Evolutionary conservation across 805 yeast species (phyloP).

Genomic region (Sugiyamaella floridensis): DNA sequence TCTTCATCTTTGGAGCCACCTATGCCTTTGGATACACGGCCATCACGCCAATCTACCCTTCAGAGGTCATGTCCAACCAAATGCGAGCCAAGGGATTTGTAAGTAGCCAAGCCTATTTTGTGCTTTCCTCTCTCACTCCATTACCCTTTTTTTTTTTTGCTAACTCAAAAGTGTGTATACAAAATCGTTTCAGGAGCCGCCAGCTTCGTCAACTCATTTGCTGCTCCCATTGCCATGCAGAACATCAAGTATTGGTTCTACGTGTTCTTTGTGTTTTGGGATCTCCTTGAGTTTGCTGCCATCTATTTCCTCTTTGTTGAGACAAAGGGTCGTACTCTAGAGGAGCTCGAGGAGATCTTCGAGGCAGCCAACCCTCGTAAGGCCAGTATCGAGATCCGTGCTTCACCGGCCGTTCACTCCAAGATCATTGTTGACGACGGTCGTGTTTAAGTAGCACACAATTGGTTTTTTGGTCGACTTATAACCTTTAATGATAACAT

Average conservation of each 20-base stretch:
- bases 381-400: conserved; percentile 2
- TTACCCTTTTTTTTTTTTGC: background rate
- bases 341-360: conserved; percentile 12
- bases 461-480: background rate
- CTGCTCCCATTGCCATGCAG: conserved; percentile 26
- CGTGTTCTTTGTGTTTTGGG: conserved; percentile 30
- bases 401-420: background rate
- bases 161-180: conserved; percentile 4
- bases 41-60: conserved; percentile 31
- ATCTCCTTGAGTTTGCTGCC: conserved; percentile 28
- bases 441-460: background rate
- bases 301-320: conserved; percentile 27
- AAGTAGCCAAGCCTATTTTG: background rate
- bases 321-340: conserved; percentile 19
- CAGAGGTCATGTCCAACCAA: conserved; percentile 22
- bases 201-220: conserved; percentile 21
- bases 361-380: conserved; percentile 9
- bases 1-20: conserved; percentile 10
- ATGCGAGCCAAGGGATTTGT: conserved; percentile 25
- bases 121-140: too few relatives aligned
- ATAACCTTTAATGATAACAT: too few relatives aligned
- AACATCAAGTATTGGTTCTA: conserved; percentile 30
- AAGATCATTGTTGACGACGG: background rate
- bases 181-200: conserved; percentile 7
- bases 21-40: conserved; percentile 29